These are phyloP conservation scores for Arabidopsis hybrid DNA, from an alignment of 441 rosid genomes.

Conservation along the genomic window DNA sequence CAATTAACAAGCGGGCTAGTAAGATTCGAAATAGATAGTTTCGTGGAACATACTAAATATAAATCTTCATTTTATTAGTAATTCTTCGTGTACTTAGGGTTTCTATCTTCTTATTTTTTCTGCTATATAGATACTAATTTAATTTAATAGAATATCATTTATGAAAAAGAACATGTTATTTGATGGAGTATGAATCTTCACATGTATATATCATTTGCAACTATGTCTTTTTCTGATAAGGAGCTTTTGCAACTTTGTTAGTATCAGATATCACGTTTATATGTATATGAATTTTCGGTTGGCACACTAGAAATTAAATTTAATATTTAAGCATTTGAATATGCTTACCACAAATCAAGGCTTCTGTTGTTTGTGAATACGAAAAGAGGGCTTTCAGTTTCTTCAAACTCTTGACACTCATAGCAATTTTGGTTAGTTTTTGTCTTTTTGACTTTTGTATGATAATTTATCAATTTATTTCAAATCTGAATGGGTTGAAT, in stretches of 20 bases:
- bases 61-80: background rate
- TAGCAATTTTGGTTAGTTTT: slow-evolving; percentile 39
- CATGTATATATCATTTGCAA: background rate
- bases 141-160: background rate
- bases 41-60: background rate
- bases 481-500: slow-evolving; percentile 12
- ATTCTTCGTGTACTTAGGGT: slow-evolving; percentile 12
- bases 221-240: background rate
- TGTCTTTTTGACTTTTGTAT: slow-evolving; percentile 31
- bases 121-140: background rate
- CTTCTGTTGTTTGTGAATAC: slow-evolving; percentile 1
- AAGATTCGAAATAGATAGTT: background rate
- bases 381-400: slow-evolving; percentile 11
- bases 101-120: background rate
- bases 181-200: slow-evolving; percentile 1
- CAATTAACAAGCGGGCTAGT: no score
- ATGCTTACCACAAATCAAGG: background rate
- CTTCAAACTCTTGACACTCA: slow-evolving; percentile 32
- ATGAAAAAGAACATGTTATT: no score
- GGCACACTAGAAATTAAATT: background rate
- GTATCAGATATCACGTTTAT: background rate
- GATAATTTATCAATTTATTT: background rate
- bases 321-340: background rate
- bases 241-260: background rate
- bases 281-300: background rate